Evolutionary conservation across 371 early-diverging fungal genomes (phyloP), one percentile per base, ranked within the genome.

Genomic region (Gilbertella persicaria): DNA sequence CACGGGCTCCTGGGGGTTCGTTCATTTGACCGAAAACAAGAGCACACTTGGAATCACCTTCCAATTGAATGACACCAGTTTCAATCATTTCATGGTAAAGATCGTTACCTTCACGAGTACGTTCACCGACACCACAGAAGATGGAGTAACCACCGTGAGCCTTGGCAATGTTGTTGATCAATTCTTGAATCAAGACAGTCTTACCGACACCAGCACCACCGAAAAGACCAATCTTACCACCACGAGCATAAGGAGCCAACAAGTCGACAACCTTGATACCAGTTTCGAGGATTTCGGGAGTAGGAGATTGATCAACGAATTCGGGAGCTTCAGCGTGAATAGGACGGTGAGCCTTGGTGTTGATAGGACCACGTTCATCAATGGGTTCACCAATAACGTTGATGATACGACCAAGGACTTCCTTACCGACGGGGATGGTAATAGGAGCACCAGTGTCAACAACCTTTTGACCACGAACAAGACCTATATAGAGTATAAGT

Each of bases 1-100:
- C 97, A 91, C 97, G 95, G 67, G 97, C 97, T 80, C 97, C 97
- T 61, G 96, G 97, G 78, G 97, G 96, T 82, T 96, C 96, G 92
- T 97, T 97, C 97, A 97, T 97, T 82, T 97, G 96, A 62, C 97
- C 97, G 83, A 92, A 97, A 58, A 97, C 96, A 52, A 95, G 86
- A 28, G 95, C 95, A 60, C 92, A 91, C 87, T 96, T 95, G 70
- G 93, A 93, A 50, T 88, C 86, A 62, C 95, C 95, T 26, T 93
- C 91, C 60, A 94, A 86, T 79, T 94, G 79, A 79, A 96, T 96
- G 75, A 95, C 94, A 82, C 94, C 94, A 46, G 94, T 85, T 55
- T 85, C 79, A 60, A 91, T 90, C 96, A 96, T 96, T 82, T 96
- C 96, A 84, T 94, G 93, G 88, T 96, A 95, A 79, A 96, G 80